A percentile compares a stretch with the other conserved stretches of the same genome.
phyloP scores from a whole-genome alignment of 106 monocot genomes.

The Dendrobium chrysotoxum region DNA sequence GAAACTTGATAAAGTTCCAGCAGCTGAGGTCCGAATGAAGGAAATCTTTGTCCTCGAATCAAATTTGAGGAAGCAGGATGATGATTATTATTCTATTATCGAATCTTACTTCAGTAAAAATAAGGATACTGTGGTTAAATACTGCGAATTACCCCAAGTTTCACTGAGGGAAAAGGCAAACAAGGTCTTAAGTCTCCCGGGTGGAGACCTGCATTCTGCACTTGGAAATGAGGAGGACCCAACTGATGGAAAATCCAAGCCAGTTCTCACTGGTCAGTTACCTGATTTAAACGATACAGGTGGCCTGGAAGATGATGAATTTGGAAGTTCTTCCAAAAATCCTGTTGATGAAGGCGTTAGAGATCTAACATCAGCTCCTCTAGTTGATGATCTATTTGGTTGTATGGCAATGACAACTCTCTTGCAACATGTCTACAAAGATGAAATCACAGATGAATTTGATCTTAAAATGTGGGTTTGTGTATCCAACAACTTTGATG shows the following conservation, averaged over 20 bases:
- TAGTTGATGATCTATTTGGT: constrained; percentile 74
- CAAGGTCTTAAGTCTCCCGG: constrained; percentile 75
- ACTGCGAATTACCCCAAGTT: too few species aligned
- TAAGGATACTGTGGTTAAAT: too few species aligned
- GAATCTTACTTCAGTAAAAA: too few species aligned
- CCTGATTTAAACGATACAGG: constrained; percentile 92
- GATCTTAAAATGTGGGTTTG: too few species aligned
- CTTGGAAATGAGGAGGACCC: constrained; percentile 24
- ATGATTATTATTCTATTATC: too few species aligned
- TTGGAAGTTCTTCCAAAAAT: constrained; percentile 22
- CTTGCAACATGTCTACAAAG: constrained; percentile 12
- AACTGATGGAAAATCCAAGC: constrained; percentile 26
- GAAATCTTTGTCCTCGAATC: too few species aligned
- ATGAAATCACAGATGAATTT: constrained; percentile 42
- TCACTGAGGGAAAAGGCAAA: too few species aligned
- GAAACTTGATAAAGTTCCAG: too few species aligned
- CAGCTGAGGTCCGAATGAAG: too few species aligned
- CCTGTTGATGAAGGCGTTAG: constrained; percentile 14
- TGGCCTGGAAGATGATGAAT: constrained; percentile 31
- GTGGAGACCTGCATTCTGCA: constrained; percentile 40
- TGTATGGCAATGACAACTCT: constrained; percentile 20
- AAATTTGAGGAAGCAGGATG: too few species aligned
- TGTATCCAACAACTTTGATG: too few species aligned
- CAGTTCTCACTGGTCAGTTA: constrained; percentile 41
- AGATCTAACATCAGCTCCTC: constrained; percentile 23